A percentile compares a stretch with the other conserved stretches of the same genome.
Conservation (phyloP, 208 protist genomes). For the Trypanosoma cruzi region DNA sequence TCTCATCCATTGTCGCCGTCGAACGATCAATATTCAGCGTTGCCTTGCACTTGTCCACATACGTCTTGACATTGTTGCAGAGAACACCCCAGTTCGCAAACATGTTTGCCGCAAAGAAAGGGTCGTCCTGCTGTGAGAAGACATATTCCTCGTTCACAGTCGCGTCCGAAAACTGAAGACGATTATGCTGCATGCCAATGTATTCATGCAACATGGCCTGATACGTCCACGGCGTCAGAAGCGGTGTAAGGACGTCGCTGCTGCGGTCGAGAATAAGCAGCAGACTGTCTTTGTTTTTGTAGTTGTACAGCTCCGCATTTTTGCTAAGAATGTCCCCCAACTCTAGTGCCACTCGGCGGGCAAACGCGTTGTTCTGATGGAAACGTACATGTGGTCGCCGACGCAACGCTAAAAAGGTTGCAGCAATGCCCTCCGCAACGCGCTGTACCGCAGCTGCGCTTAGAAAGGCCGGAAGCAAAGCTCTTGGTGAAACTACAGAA, state of each 20-base stretch:
- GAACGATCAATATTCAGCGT: conserved; percentile 77
- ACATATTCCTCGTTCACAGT: conserved; percentile 65
- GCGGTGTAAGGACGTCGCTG: conserved; percentile 96
- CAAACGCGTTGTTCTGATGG: conserved; percentile 63
- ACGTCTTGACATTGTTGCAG: conserved; percentile 93
- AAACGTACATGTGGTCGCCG: conserved; percentile 71
- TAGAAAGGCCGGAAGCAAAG: conserved; percentile 39
- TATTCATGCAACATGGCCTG: conserved; percentile 99
- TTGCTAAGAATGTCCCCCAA: conserved; percentile 68
- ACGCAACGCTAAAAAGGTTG: conserved; percentile 81
- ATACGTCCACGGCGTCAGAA: conserved; percentile 99
- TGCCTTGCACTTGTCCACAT: conserved; percentile 94
- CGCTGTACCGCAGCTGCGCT: conserved; percentile 34
- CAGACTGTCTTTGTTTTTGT: conserved; percentile 64
- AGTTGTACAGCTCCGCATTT: conserved; percentile 90
- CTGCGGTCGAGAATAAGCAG: conserved; percentile 83
- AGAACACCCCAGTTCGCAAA: conserved; percentile 98
- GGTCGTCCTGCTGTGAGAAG: conserved; percentile 92
- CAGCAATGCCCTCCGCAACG: conserved; percentile 69
- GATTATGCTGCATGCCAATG: conserved; percentile 95
- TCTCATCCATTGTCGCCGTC: conserved; percentile 87
- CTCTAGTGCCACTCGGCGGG: conserved; percentile 66
- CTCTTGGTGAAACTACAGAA: conserved; percentile 42
- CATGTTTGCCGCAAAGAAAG: conserved; percentile 96
- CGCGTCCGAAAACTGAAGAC: conserved; percentile 58